Conservation (phyloP, 129 eudicot species). For the Tanacetum coccineum region DNA sequence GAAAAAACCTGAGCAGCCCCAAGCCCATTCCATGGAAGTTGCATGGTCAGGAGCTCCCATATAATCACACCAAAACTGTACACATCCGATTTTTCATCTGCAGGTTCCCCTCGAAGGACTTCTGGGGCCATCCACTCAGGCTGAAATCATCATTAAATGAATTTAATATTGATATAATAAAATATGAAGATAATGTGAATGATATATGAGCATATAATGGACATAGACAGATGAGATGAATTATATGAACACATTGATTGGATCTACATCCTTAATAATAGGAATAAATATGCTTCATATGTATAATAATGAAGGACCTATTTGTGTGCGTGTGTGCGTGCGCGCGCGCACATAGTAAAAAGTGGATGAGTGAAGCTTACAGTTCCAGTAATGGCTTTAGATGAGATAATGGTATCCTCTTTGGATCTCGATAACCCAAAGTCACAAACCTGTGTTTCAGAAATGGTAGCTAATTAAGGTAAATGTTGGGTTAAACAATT, state of each 20-base stretch:
- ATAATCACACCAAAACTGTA: constrained; percentile 77
- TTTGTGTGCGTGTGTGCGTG: not conserved
- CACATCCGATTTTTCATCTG: constrained; percentile 69
- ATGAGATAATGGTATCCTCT: constrained; percentile 61
- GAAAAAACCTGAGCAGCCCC: constrained; percentile 58
- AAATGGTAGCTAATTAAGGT: not conserved
- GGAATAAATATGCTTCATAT: not conserved
- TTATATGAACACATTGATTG: not conserved
- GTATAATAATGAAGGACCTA: not conserved
- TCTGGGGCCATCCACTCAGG: constrained; percentile 96
- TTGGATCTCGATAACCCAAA: constrained; percentile 79
- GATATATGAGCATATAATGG: not conserved
- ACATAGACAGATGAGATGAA: not conserved
- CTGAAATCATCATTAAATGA: constrained; percentile 35
- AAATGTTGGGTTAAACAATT: not conserved
- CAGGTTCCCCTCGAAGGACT: constrained; percentile 74
- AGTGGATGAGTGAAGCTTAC: constrained; percentile 40
- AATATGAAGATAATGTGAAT: constrained; percentile 10
- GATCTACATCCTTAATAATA: not conserved
- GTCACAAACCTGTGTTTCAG: constrained; percentile 58
- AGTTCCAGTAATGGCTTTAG: constrained; percentile 79
- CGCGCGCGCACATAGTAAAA: not conserved
- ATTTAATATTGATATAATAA: constrained; percentile 22
- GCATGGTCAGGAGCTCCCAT: constrained; percentile 81
- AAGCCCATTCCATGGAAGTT: constrained; percentile 73